These are phyloP conservation scores for Allodekkera sacchari DNA, from an alignment of 805 yeast genomes.

Conservation along the genomic window DNA sequence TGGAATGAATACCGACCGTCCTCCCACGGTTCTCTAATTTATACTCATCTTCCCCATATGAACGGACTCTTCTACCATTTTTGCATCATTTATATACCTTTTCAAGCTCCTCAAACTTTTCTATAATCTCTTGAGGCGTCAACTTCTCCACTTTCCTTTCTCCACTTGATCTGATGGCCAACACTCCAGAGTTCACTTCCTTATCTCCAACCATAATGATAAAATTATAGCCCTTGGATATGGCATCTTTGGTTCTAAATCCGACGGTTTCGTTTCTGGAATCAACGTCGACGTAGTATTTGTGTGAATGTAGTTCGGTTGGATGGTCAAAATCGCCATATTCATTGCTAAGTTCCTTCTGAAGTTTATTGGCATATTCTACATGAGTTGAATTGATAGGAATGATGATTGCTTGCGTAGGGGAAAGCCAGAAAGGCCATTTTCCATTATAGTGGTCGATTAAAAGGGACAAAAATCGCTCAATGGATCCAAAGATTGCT, in stretches of 20 bases:
- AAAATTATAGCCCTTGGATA: conserved; percentile 65
- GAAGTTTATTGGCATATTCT: conserved; percentile 44
- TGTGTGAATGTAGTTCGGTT: conserved; percentile 47
- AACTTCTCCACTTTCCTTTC: conserved; percentile 36
- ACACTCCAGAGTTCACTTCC: conserved; percentile 52
- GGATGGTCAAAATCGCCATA: conserved; percentile 29
- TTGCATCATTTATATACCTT: conserved; percentile 30
- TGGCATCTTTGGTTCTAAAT: conserved; percentile 70
- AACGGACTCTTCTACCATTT: background rate
- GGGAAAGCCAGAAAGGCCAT: conserved; percentile 98
- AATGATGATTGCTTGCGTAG: conserved; percentile 78
- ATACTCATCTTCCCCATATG: conserved; percentile 1
- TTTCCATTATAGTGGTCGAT: conserved; percentile 86
- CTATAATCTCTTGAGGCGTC: conserved; percentile 42
- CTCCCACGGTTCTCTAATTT: no score
- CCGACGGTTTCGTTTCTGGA: conserved; percentile 72
- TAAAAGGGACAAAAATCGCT: conserved; percentile 82
- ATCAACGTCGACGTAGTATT: conserved; percentile 72
- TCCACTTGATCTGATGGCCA: conserved; percentile 57
- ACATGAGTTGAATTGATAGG: conserved; percentile 66
- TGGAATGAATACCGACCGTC: no score
- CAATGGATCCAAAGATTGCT: conserved; percentile 92
- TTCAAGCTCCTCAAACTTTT: conserved; percentile 49
- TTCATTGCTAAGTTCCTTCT: conserved; percentile 36
- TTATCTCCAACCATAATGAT: conserved; percentile 83